These are phyloP conservation scores for Andrographis paniculata DNA, from an alignment of 305 asterid genomes.

Conservation along the genomic window DNA sequence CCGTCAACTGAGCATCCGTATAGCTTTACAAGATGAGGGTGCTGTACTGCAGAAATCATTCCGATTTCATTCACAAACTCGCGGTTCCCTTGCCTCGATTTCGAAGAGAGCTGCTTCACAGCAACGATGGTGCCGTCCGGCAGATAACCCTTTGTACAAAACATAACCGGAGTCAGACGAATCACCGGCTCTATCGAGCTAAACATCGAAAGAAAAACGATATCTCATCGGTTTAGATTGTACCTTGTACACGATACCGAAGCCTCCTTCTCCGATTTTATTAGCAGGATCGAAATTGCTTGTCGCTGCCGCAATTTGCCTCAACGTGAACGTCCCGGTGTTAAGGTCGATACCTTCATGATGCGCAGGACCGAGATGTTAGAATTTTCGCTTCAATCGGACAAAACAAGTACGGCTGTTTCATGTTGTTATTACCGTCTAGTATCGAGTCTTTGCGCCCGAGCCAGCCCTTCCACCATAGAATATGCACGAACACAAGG, in stretches of 20 bases:
- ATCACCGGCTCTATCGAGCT: not conserved
- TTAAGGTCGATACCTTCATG: slow-evolving; percentile 78
- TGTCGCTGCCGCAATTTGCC: slow-evolving; percentile 77
- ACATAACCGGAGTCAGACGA: not conserved
- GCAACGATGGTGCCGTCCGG: slow-evolving; percentile 86
- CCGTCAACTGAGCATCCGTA: slow-evolving; percentile 91
- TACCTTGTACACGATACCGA: slow-evolving; percentile 91
- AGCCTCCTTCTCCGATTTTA: slow-evolving; percentile 97
- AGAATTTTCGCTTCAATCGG: not conserved
- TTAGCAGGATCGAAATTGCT: slow-evolving; percentile 74
- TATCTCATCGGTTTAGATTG: not conserved
- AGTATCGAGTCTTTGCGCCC: slow-evolving; percentile 20
- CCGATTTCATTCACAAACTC: slow-evolving; percentile 88
- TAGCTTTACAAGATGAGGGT: slow-evolving; percentile 81
- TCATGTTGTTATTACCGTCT: slow-evolving; percentile 25
- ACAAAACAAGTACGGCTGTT: not conserved
- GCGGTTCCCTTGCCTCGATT: slow-evolving; percentile 81
- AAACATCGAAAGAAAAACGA: not conserved
- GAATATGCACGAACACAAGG: slow-evolving; percentile 22
- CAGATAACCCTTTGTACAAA: slow-evolving; percentile 53
- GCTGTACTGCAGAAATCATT: slow-evolving; percentile 77
- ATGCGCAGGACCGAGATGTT: slow-evolving; percentile 29
- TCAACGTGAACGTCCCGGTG: slow-evolving; percentile 69
- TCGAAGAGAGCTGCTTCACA: slow-evolving; percentile 84
- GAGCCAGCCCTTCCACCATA: slow-evolving; percentile 51